Conservation (phyloP, 805 yeast genomes). For the Helenozyma rhizophorensis region DNA sequence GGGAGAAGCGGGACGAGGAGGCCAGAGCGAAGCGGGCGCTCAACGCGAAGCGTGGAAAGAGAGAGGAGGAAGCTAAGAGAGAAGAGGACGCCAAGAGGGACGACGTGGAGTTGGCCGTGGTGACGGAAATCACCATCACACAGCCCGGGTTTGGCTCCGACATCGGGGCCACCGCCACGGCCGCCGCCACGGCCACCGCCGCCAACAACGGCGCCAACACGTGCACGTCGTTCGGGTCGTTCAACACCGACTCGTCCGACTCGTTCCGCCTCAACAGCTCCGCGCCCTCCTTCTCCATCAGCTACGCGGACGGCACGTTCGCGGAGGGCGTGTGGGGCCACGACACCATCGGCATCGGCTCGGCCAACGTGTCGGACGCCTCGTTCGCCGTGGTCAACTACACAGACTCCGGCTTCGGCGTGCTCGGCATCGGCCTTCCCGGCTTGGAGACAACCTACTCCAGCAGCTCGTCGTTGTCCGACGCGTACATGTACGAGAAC, state of each 20-base stretch:
- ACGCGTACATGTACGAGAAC: conserved; percentile 49
- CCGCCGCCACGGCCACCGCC: neutral
- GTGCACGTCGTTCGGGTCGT: conserved; percentile 47
- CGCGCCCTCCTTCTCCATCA: conserved; percentile 36
- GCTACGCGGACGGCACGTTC: conserved; percentile 45
- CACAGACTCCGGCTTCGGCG: conserved; percentile 64
- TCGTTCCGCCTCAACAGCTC: conserved; percentile 39
- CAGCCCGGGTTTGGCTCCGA: neutral
- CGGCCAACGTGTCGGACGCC: conserved; percentile 42
- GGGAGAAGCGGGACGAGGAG: neutral
- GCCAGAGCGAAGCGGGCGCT: no score
- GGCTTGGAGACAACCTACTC: conserved; percentile 60
- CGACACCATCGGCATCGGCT: conserved; percentile 56
- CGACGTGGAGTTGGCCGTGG: neutral
- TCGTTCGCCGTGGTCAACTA: conserved; percentile 72
- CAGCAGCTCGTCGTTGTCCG: conserved; percentile 5
- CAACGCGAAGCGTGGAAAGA: no score
- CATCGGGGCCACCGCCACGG: neutral
- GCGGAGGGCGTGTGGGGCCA: conserved; percentile 55
- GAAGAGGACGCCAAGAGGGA: neutral
- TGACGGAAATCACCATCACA: neutral
- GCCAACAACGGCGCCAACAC: conserved; percentile 19
- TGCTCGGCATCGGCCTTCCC: conserved; percentile 67
- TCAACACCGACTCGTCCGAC: conserved; percentile 36
- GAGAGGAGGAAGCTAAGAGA: neutral